phyloP scores from a whole-genome alignment of 2,329 filamentous ascomycete species.

The Thermoascus crustaceus region DNA sequence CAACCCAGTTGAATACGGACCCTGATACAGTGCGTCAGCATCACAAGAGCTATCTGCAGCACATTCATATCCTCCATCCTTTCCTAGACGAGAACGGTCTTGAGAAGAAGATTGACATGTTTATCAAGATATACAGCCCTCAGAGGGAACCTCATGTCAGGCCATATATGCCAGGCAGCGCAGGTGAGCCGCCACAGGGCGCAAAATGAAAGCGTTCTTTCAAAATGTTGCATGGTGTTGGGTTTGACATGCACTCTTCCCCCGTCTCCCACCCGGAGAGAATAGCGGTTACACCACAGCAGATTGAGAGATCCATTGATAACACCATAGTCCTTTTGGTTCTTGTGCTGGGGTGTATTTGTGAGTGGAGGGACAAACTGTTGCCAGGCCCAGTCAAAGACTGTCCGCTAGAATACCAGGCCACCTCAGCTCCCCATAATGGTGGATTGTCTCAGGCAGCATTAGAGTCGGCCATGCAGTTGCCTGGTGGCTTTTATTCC shows the following conservation, averaged over 20 bases:
- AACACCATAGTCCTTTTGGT: constrained; percentile 78
- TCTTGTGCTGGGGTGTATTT: constrained; percentile 80
- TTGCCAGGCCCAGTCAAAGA: constrained; percentile 49
- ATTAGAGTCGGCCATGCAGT: constrained; percentile 16
- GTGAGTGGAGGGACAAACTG: constrained; percentile 41
- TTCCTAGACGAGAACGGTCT: constrained; percentile 51
- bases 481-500: constrained; percentile 15
- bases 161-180: constrained; percentile 6
- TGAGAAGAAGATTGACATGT: constrained; percentile 44
- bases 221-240: constrained; percentile 19
- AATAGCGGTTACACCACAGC: constrained; percentile 6
- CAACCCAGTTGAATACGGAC: constrained; percentile 45
- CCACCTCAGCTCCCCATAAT: constrained; percentile 13
- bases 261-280: constrained; percentile 9
- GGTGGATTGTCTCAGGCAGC: constrained; percentile 20
- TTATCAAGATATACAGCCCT: constrained; percentile 42
- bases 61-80: constrained; percentile 58
- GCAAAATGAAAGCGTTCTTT: constrained; percentile 33
- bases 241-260: constrained; percentile 18
- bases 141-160: constrained; percentile 10
- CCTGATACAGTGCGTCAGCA: constrained; percentile 42
- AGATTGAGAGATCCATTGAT: constrained; percentile 55
- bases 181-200: constrained; percentile 20
- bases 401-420: constrained; percentile 20
- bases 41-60: constrained; percentile 47